Conservation (phyloP, 2,329 filamentous ascomycete genomes). For the Colletotrichum lupini region DNA sequence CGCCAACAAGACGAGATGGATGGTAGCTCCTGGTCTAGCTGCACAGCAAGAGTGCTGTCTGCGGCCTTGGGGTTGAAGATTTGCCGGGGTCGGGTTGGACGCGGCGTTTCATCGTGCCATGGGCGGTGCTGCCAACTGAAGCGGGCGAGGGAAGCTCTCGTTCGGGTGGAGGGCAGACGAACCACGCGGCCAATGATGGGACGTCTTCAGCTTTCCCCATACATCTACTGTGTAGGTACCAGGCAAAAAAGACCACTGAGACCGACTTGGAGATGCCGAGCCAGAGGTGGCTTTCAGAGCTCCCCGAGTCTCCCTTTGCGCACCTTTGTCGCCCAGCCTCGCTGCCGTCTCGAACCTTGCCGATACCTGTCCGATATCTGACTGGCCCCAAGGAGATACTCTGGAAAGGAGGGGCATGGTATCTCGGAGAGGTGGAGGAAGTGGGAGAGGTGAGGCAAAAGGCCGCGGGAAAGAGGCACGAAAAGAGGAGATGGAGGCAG, state of each 20-base stretch:
- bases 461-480: neutral
- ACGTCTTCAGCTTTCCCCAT: neutral
- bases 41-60: neutral
- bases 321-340: conserved; percentile 15
- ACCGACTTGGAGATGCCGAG: conserved; percentile 27
- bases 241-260: neutral
- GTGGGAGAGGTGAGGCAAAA: neutral
- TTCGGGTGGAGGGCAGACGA: conserved; percentile 30
- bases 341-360: conserved; percentile 20
- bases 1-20: neutral
- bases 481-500: conserved; percentile 7
- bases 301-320: too few relatives aligned
- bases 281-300: neutral
- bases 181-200: conserved; percentile 23
- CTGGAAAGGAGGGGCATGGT: conserved; percentile 34
- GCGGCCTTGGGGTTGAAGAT: conserved; percentile 24
- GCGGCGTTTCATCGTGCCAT: conserved; percentile 25
- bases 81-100: conserved; percentile 15
- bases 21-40: neutral
- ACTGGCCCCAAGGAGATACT: conserved; percentile 29
- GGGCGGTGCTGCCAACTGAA: conserved; percentile 28
- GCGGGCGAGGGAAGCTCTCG: conserved; percentile 15
- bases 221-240: too few relatives aligned
- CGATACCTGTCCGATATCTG: conserved; percentile 11
- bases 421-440: conserved; percentile 35